These are phyloP conservation scores for Syncephalastrum monosporum DNA, from an alignment of 371 early-diverging fungal species.

Conservation along the genomic window DNA sequence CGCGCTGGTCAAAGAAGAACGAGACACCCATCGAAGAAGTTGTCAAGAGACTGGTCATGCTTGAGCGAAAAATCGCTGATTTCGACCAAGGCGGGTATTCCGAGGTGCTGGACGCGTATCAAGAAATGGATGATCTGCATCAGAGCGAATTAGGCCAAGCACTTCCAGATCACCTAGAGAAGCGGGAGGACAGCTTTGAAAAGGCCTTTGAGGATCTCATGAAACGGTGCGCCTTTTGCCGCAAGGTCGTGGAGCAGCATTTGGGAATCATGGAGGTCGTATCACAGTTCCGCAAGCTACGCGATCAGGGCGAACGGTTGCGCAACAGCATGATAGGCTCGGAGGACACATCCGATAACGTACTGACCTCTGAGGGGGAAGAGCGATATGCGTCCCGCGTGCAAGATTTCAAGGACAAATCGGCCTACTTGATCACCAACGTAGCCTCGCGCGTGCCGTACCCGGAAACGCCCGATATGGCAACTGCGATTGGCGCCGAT, in stretches of 20 bases:
- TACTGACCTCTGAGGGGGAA: constrained; percentile 14
- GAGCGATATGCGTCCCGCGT: constrained; percentile 25
- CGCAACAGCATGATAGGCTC: constrained; percentile 23
- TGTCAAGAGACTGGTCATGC: constrained; percentile 27
- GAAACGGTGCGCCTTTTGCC: constrained; percentile 40
- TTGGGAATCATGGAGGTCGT: constrained; percentile 35
- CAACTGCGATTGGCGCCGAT: constrained; percentile 36
- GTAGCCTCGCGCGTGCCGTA: constrained; percentile 34
- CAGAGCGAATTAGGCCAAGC: background rate
- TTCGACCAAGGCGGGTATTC: constrained; percentile 41
- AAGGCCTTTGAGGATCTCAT: constrained; percentile 43
- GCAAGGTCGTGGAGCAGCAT: constrained; percentile 47
- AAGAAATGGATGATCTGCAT: constrained; percentile 42
- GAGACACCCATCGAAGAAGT: constrained; percentile 26
- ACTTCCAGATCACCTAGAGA: constrained; percentile 44
- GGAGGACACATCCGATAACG: constrained; percentile 2
- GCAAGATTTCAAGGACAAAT: constrained; percentile 35
- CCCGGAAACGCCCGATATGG: constrained; percentile 36
- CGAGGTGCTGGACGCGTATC: constrained; percentile 38
- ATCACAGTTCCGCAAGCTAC: constrained; percentile 28
- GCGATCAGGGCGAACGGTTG: constrained; percentile 37
- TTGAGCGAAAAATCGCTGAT: constrained; percentile 41
- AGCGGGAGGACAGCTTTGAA: constrained; percentile 47
- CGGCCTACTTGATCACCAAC: constrained; percentile 36
- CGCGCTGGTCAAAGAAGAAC: constrained; percentile 33